Base-by-base conservation (phyloP, 768 basidiomycete species). In the Mycena sanguinolenta region DNA sequence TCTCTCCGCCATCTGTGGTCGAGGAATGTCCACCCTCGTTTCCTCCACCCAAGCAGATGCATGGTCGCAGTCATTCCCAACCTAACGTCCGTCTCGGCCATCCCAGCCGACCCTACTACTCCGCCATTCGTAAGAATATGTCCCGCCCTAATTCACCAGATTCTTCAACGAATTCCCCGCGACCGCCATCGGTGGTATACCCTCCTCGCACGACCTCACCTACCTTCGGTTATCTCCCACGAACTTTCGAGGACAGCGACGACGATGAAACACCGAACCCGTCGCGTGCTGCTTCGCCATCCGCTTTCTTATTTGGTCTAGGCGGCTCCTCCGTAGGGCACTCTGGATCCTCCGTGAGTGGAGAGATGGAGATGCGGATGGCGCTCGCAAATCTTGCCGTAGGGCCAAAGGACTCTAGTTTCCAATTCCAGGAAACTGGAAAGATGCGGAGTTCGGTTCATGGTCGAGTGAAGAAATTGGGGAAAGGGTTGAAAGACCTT, bases 331-430 rank as follows among this genome's bases (percentile, higher is more conserved):
- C 76, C 1, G 65, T 62, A 14, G 28, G 70, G 5, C 30, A 73
- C 39, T 75, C 78, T 17, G 88, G 88, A 17, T 89, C 83, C 75
- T 90, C 89, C 64, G 79, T 90, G 72, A 90, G 88, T 62, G 89
- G 89, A 14, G 87, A 90, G 78, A 87, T 86, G 63, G 89, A 90
- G 75, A 70, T 89, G 78, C 81, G 85, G 72, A 89, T 89, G 87
- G 84, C 86, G 1, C 77, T 89, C 39, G 88, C 88, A 12, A 77
- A 77, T 69, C 78, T 81, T 74, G 75, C 77, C 61, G 75, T 61
- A 54, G 78, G 79, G 34, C 23, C 58, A 14, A 19, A 58, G 57
- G 58, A 65, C 25, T 13, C 65, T 38, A 30, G 25, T 19, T 77
- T 73, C 25, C 73, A 65, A 61, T 78, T 76, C 53, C 73, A 70